Evolutionary conservation across 192 early-diverging fungal genomes (phyloP), one percentile per base, ranked within the genome.

Genomic region (Gonapodya prolifera): DNA sequence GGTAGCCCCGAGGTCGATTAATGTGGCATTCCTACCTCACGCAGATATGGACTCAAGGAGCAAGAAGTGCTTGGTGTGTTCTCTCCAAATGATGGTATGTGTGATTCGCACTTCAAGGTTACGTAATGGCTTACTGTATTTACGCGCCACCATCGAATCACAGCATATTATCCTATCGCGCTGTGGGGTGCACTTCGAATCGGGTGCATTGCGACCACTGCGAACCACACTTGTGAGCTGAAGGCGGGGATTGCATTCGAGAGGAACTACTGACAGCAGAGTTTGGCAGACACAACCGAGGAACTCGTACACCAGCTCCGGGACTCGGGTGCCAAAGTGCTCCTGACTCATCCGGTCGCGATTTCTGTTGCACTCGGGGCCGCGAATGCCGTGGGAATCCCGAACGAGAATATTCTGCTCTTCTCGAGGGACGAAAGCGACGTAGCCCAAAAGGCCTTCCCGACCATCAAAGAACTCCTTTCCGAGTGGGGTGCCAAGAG

Each of bases 251-350:
- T 61, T 61, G 45, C 23, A 61, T 61, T 61, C 71, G 31, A 2
- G 8, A 2, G 32, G 71, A 2, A 32, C 13, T 29, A 18, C 71
- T 73, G 16, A n/a, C n/a, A n/a, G n/a, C n/a, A n/a, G n/a, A n/a
- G n/a, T n/a, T n/a, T n/a, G n/a, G n/a, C 71, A 18, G 18, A 73
- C 71, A 32, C 32, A 13, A 29, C 71, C 18, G 28, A 32, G 8
- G 71, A 73, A 29, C 71, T 73, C 28, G 71, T 30, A 13, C 71
- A 73, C 31, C 71, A 73, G 71, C 71, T 73, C 2, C 71, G 31
- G 31, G 71, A 30, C 28, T 73, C 71, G 18, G 31, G 31, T 2
- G 32, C 71, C 8, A 16, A 32, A 32, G 71, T 73, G 18, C 71
- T 73, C 18, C 29, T 73, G 28, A 73, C 71, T 18, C 71, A 73